Evolutionary conservation across 1,139 yeast genomes (phyloP).

Genomic region (Pichia sp.): DNA sequence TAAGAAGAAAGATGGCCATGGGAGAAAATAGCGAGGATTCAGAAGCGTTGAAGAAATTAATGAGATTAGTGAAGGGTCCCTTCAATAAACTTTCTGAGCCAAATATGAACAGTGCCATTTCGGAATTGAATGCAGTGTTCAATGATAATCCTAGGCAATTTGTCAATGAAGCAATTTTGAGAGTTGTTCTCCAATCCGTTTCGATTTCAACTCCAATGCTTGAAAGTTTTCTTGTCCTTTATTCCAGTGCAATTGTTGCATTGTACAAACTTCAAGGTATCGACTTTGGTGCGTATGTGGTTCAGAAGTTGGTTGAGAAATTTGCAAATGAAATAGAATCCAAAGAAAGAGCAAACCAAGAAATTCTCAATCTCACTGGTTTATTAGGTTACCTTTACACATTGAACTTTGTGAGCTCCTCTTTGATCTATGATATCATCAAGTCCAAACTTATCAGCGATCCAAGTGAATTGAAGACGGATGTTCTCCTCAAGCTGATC

Average conservation of each 20-base stretch:
- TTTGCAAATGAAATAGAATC: constrained; percentile 32
- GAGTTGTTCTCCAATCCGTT: constrained; percentile 60
- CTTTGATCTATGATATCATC: constrained; percentile 71
- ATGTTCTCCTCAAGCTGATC: constrained; percentile 62
- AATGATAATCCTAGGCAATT: constrained; percentile 64
- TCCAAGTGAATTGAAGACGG: constrained; percentile 69
- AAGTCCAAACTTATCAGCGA: constrained; percentile 33
- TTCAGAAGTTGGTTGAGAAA: constrained; percentile 70
- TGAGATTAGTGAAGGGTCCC: constrained; percentile 66
- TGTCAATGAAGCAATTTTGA: constrained; percentile 64
- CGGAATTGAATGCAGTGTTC: constrained; percentile 59
- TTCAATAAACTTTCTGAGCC: constrained; percentile 84
- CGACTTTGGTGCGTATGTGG: constrained; percentile 83
- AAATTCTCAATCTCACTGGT: constrained; percentile 63
- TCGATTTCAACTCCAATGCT: constrained; percentile 57
- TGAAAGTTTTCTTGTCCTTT: constrained; percentile 73
- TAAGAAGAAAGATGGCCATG: constrained; percentile 47
- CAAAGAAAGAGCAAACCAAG: constrained; percentile 35
- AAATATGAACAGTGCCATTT: constrained; percentile 62
- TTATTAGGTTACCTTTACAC: constrained; percentile 71
- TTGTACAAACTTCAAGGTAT: constrained; percentile 74
- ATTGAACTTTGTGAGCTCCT: constrained; percentile 68
- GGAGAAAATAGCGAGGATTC: constrained; percentile 30
- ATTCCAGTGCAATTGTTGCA: constrained; percentile 73
- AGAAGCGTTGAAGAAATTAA: constrained; percentile 44